A percentile compares a stretch with the other conserved stretches of the same genome.
These are phyloP conservation scores for Mortierella sp. DNA, from an alignment of 371 early-diverging fungal species.

Conservation along the genomic window DNA sequence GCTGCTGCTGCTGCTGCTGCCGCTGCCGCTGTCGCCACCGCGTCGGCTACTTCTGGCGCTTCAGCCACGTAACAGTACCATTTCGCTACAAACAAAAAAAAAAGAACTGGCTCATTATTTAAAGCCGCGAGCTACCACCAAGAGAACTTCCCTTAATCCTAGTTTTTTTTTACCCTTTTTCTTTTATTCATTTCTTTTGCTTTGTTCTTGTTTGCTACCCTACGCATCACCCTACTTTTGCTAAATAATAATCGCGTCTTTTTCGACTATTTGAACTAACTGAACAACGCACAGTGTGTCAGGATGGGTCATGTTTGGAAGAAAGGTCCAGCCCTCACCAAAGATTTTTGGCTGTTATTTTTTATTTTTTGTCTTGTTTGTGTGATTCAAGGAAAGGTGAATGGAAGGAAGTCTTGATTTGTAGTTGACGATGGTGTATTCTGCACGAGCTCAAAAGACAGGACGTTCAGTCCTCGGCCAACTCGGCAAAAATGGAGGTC, in stretches of 20 bases:
- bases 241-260: neutral
- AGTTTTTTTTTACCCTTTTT: neutral
- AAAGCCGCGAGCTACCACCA: neutral
- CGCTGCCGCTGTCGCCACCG: conserved; percentile 20
- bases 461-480: conserved; percentile 21
- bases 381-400: neutral
- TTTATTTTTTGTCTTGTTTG: conserved; percentile 3
- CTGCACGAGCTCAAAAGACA: neutral
- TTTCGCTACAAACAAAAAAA: neutral
- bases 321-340: neutral
- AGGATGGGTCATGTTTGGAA: neutral
- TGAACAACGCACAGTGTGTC: no score
- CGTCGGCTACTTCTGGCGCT: neutral
- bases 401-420: neutral
- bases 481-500: conserved; percentile 34
- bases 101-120: neutral
- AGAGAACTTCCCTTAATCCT: neutral
- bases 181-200: neutral
- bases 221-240: neutral
- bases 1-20: conserved; percentile 36
- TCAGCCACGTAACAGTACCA: neutral
- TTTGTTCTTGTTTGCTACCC: neutral
- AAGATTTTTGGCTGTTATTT: neutral
- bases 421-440: no score
- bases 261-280: neutral